Evolutionary conservation across 768 basidiomycete species (phyloP).

Genomic region (Phylloporus sp.): DNA sequence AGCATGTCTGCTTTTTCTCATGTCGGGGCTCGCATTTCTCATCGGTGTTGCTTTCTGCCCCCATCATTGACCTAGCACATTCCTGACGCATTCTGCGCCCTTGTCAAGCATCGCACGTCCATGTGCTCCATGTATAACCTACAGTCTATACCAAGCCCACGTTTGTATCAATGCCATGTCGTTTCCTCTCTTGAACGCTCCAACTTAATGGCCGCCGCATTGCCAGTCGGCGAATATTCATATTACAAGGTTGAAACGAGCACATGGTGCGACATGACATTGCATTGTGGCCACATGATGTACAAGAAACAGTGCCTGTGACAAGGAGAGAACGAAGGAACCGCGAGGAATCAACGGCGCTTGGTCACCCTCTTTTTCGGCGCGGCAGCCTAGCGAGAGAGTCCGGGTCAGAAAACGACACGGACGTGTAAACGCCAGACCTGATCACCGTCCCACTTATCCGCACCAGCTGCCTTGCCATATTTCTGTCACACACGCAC

Average conservation of each 20-base stretch:
- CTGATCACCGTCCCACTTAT: neutral
- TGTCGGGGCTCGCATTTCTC: neutral
- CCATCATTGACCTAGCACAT: neutral
- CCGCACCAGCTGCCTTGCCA: slow-evolving; percentile 7
- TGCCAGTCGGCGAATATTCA: neutral
- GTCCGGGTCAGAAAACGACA: neutral
- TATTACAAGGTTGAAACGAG: neutral
- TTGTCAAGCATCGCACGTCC: neutral
- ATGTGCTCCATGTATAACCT: neutral
- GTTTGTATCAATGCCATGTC: slow-evolving; percentile 20
- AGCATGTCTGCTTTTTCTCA: neutral
- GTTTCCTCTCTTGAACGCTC: neutral
- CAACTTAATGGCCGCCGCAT: neutral
- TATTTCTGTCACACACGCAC: slow-evolving; percentile 19
- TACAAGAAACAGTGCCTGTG: neutral
- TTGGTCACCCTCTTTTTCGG: slow-evolving; percentile 22
- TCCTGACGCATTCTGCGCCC: neutral
- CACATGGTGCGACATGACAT: neutral
- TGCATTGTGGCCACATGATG: neutral
- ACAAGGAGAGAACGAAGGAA: neutral
- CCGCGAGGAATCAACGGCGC: slow-evolving; percentile 18
- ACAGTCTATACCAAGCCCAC: slow-evolving; percentile 1
- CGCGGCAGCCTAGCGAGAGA: neutral
- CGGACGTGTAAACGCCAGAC: neutral
- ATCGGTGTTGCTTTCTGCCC: neutral